Conservation (phyloP, 2,329 filamentous ascomycete genomes). For the Metarhizium sp. region DNA sequence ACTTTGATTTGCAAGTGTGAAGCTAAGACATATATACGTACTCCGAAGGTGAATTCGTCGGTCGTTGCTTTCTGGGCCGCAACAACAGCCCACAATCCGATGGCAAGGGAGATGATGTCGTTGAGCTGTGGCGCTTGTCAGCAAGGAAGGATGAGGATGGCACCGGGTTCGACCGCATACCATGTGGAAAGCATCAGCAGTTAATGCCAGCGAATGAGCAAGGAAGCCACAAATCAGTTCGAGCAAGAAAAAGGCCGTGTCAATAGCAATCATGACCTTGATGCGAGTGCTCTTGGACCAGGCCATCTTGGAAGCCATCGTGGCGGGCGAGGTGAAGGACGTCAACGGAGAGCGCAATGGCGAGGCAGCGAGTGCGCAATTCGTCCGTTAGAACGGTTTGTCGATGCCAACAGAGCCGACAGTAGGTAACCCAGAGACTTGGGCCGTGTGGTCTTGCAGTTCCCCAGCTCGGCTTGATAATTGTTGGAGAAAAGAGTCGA, state of each 20-base stretch:
- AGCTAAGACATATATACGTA: constrained; percentile 33
- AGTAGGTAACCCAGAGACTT: no score
- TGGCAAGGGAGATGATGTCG: constrained; percentile 88
- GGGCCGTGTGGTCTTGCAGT: no score
- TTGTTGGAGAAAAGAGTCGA: no score
- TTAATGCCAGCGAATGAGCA: constrained; percentile 84
- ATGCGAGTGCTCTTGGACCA: constrained; percentile 92
- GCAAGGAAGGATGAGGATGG: background rate
- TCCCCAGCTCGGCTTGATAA: no score
- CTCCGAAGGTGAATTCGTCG: constrained; percentile 91
- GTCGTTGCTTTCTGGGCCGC: constrained; percentile 78
- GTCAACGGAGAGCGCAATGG: background rate
- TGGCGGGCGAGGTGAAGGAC: background rate
- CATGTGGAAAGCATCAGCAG: constrained; percentile 98
- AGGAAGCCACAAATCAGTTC: constrained; percentile 80
- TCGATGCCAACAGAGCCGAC: no score
- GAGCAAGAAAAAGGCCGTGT: constrained; percentile 80
- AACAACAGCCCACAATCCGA: constrained; percentile 91
- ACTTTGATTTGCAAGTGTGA: background rate
- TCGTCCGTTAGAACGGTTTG: no score
- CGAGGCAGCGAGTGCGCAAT: background rate
- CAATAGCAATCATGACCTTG: constrained; percentile 83
- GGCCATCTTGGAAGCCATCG: constrained; percentile 47
- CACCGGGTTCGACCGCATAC: constrained; percentile 29
- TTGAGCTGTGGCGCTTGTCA: constrained; percentile 55